These are phyloP conservation scores for Aspergillus japonicus DNA, from an alignment of 2,329 filamentous ascomycete species.

Conservation along the genomic window DNA sequence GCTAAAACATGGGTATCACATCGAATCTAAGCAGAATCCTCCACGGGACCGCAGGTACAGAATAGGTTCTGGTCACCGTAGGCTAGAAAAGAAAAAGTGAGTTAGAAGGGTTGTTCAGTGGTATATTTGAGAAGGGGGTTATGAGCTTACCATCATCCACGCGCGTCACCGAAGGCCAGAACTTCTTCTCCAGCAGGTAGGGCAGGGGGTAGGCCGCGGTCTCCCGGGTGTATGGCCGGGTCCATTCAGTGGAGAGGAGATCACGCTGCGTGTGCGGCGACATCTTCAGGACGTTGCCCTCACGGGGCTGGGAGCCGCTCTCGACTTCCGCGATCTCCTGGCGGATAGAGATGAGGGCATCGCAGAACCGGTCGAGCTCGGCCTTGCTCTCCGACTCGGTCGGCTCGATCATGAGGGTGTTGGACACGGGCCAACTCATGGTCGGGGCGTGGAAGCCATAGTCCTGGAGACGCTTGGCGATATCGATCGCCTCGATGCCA, in stretches of 20 bases:
- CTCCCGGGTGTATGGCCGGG: conserved; percentile 76
- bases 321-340: conserved; percentile 82
- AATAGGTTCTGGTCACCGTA: conserved; percentile 92
- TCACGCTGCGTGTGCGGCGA: conserved; percentile 83
- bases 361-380: conserved; percentile 90
- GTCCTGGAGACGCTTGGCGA: conserved; percentile 94
- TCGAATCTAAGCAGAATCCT: conserved; percentile 48
- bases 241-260: conserved; percentile 73
- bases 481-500: conserved; percentile 87
- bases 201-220: conserved; percentile 82
- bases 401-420: conserved; percentile 97
- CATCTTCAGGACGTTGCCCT: conserved; percentile 84
- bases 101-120: conserved; percentile 24
- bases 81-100: conserved; percentile 50
- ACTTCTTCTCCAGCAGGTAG: conserved; percentile 91
- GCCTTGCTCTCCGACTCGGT: conserved; percentile 91
- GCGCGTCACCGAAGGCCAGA: conserved; percentile 86
- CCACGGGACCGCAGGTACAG: conserved; percentile 88
- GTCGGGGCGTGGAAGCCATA: conserved; percentile 97
- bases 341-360: conserved; percentile 83
- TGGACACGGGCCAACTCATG: conserved; percentile 93
- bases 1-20: conserved; percentile 37
- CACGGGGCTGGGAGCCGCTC: conserved; percentile 69
- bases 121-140: background rate
- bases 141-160: conserved; percentile 79